Evolutionary conservation across 1,284 basidiomycete genomes (phyloP), one percentile per base, ranked within the genome.

Genomic region (Ceratobasidium sp.): DNA sequence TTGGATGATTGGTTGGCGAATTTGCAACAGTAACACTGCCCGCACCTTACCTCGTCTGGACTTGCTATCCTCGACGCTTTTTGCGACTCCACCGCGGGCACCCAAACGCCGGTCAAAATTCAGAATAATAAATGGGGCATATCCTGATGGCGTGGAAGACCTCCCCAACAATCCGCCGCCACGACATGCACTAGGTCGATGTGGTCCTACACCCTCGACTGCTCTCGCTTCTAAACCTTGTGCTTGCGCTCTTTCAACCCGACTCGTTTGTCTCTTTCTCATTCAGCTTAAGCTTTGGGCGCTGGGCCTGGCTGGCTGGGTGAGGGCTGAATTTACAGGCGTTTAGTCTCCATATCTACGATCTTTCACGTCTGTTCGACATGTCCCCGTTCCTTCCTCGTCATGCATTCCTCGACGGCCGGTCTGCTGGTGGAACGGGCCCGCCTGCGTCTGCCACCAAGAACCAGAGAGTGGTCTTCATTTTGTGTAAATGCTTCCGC

Each of bases 321-420:
- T 59, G 43, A 17, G 43, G 54, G 51, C 34, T 40, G 54, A 44
- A 32, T 22, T n/a, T 29, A 46, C n/a, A 66, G 51, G 8, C 51
- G 37, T 40, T 22, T 6, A 52, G 51, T 22, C 51, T 52, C 51
- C 64, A 44, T 32, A n/a, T 25, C 57, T 61, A 73, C 70, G 59
- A 73, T 73, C 68, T 59, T 57, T 73, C 22, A 73, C 70, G 70
- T 62, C 70, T 22, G 37, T 40, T 40, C 40, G 57, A 61, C 70
- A 73, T 73, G 70, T 44, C 43, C 57, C 70, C 70, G 29, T 57
- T 73, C 57, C 15, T 73, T 73, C 34, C n/a, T 11, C 25, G 59
- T 46, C 70, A 59, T 51, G 32, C 70, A 37, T 44, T 73, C 57
- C 43, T 73, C 62, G 70, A 61, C 57, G 37, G 57, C 46, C 32